Conservation (phyloP, 2,329 filamentous ascomycete genomes). For the Stagonosporopsis tanaceti region DNA sequence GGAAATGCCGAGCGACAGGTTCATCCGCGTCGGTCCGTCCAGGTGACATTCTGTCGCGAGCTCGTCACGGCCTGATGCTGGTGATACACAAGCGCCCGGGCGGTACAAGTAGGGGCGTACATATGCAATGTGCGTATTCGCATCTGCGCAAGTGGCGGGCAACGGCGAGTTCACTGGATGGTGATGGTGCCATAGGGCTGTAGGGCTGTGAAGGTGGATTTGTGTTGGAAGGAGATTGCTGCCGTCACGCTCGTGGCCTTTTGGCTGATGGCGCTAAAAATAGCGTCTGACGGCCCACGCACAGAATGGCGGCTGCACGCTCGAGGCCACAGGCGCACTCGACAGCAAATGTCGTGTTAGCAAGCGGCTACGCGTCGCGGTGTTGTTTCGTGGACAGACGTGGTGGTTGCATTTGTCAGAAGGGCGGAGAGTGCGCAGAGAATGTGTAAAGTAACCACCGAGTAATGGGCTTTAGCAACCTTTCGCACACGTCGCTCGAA, state of each 20-base stretch:
- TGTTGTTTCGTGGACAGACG: slow-evolving; percentile 1
- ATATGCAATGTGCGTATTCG: slow-evolving; percentile 18
- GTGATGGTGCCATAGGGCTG: slow-evolving; percentile 25
- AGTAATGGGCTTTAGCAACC: slow-evolving; percentile 13
- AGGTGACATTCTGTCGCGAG: slow-evolving; percentile 8
- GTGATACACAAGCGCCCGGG: slow-evolving; percentile 23
- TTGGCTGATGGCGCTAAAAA: slow-evolving; percentile 36
- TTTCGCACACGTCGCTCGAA: slow-evolving; percentile 11
- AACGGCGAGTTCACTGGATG: slow-evolving; percentile 17
- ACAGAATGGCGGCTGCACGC: slow-evolving; percentile 3
- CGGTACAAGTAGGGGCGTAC: slow-evolving; percentile 27
- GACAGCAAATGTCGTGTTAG: slow-evolving; percentile 7
- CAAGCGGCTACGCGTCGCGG: slow-evolving; percentile 5
- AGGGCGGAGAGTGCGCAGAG: neutral
- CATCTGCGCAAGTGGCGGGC: slow-evolving; percentile 16
- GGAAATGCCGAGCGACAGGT: slow-evolving; percentile 22
- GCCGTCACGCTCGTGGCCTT: slow-evolving; percentile 30
- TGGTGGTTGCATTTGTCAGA: slow-evolving; percentile 3
- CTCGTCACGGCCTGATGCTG: slow-evolving; percentile 7
- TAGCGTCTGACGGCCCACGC: slow-evolving; percentile 25
- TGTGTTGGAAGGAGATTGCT: slow-evolving; percentile 19
- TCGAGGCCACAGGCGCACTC: slow-evolving; percentile 4
- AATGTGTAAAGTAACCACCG: slow-evolving; percentile 7
- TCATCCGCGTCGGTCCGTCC: slow-evolving; percentile 19
- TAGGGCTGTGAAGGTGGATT: slow-evolving; percentile 25